Evolutionary conservation across 208 protist species (phyloP).

Genomic region (Acanthamoeba triangularis): DNA sequence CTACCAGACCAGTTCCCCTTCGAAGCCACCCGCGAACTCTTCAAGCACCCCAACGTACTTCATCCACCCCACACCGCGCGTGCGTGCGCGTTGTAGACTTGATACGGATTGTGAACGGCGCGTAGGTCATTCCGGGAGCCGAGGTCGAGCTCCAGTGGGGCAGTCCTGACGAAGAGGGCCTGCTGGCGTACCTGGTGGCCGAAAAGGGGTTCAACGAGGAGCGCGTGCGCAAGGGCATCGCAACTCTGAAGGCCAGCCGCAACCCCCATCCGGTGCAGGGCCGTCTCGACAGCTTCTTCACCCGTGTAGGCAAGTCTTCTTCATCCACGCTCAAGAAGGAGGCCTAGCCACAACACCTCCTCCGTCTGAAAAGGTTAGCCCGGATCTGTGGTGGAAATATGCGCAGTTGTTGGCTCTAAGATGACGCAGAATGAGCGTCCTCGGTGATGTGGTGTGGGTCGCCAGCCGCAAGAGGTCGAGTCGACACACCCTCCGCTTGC

Average conservation of each 20-base stretch:
- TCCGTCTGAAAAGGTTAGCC: no score
- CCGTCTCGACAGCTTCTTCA: slow-evolving; percentile 91
- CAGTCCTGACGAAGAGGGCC: slow-evolving; percentile 97
- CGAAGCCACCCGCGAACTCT: slow-evolving; percentile 95
- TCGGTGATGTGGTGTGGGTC: not conserved
- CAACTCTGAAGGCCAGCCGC: slow-evolving; percentile 88
- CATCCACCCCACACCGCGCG: no score
- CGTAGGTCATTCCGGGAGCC: slow-evolving; percentile 80
- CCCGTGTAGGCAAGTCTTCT: not conserved
- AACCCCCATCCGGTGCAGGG: slow-evolving; percentile 85
- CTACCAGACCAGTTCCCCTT: slow-evolving; percentile 95
- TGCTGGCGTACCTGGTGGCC: slow-evolving; percentile 98
- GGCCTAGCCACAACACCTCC: not conserved
- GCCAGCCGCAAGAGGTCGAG: not conserved
- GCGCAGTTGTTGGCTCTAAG: no score
- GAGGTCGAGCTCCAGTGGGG: slow-evolving; percentile 91
- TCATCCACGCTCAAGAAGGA: slow-evolving; percentile 14
- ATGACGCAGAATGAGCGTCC: no score
- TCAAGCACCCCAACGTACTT: slow-evolving; percentile 95
- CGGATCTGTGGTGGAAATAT: no score
- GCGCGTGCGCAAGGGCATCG: slow-evolving; percentile 85
- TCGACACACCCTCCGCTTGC: not conserved
- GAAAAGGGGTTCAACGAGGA: slow-evolving; percentile 98
- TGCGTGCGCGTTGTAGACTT: no score
- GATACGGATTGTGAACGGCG: slow-evolving; percentile 87